Base-by-base conservation (phyloP, 2,329 filamentous ascomycete species). In the Xylariales sp. region DNA sequence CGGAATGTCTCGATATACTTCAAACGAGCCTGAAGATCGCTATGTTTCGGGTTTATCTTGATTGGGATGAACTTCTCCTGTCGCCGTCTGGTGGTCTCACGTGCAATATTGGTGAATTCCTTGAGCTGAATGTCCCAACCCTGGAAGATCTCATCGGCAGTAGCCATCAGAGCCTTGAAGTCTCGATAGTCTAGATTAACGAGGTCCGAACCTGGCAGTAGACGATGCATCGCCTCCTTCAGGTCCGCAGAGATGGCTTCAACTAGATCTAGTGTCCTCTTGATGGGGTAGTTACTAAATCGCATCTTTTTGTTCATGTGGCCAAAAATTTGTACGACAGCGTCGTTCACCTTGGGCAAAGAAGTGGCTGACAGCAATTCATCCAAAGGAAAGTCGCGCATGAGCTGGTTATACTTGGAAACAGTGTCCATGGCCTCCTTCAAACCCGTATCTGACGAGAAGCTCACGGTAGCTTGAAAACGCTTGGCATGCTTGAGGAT, bases 1-100 rank as follows among this genome's bases (percentile, higher is more conserved):
- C 93, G 82, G 69, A 99, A 99, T 15, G 87, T 95, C 53, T 82
- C 81, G 47, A 99, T 89, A 60, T 98, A 98, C 54, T 87, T 89
- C 49, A 99, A 73, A 29, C 93, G 82, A 45, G 93, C 84, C 62
- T 97, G 89, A 18, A 93, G 86, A 59, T 91, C 86, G 27, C 80
- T 83, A 59, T 98, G 93, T 52, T 87, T 85, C 44, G 89, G 85
- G 47, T 74, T 78, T 59, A 98, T 90, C 68, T 97, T 97, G 70
- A 99, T 97, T 5, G 91, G 90, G 47, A 98, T 96, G 61, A 98
- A 98, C 60, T 95, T 95, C 62, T 97, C 94, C 55, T 95, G 94
- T 50, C 93, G 81, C 51, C 90, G 85, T 47, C 91, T 80, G 4
- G 88, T 96, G 6, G 95, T 89, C 55, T 98, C 94, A 65, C 93